These are phyloP conservation scores for Durotheca rogersii DNA, from an alignment of 495 filamentous ascomycete species.

Conservation along the genomic window DNA sequence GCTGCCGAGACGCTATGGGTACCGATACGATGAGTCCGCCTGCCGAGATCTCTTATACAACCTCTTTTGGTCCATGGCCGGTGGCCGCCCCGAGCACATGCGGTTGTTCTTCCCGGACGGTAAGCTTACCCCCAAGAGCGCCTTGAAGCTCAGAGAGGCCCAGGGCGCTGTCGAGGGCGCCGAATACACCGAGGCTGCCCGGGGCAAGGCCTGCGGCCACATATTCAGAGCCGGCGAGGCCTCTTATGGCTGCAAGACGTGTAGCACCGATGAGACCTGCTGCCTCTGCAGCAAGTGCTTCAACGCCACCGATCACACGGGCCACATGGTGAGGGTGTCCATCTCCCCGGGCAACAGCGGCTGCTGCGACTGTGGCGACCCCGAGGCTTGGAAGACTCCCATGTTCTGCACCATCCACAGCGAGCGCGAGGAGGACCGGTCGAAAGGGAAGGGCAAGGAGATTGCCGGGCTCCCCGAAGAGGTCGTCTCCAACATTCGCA, in stretches of 20 bases:
- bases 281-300: constrained; percentile 90
- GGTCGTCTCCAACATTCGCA: constrained; percentile 68
- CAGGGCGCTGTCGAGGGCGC: constrained; percentile 92
- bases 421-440: constrained; percentile 50
- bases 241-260: constrained; percentile 91
- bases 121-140: constrained; percentile 52
- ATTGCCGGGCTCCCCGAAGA: constrained; percentile 64
- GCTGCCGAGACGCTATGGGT: constrained; percentile 65
- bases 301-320: constrained; percentile 92
- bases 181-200: constrained; percentile 88
- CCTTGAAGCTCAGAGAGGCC: constrained; percentile 75
- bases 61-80: constrained; percentile 83
- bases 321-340: constrained; percentile 82
- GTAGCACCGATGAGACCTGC: constrained; percentile 82
- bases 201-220: constrained; percentile 95
- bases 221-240: constrained; percentile 93
- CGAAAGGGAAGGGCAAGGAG: constrained; percentile 66
- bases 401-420: constrained; percentile 94
- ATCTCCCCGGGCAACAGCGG: constrained; percentile 88
- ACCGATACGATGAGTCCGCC: constrained; percentile 71
- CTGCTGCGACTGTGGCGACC: constrained; percentile 95
- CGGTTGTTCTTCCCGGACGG: constrained; percentile 77
- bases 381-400: constrained; percentile 86
- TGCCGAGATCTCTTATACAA: constrained; percentile 67
- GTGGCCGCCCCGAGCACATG: constrained; percentile 68